Conservation (phyloP, 805 yeast species). For the Teunomyces pallodes region DNA sequence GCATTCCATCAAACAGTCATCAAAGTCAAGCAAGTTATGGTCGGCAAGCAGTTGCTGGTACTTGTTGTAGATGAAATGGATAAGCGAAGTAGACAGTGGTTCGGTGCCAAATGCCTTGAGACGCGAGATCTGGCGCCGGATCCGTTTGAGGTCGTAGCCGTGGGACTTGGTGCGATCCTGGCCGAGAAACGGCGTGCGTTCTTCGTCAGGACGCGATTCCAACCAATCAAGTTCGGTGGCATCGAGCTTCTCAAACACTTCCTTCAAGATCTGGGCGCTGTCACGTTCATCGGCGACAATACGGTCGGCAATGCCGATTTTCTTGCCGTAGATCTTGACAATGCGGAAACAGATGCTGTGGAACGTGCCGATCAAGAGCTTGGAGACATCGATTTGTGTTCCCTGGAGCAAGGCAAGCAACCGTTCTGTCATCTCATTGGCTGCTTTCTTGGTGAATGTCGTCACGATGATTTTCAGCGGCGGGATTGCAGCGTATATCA, state of each 20-base stretch:
- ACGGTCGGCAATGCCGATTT: conserved; percentile 44
- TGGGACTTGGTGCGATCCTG: conserved; percentile 11
- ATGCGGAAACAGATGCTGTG: conserved; percentile 76
- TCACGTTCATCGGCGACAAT: conserved; percentile 69
- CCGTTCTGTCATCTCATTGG: conserved; percentile 76
- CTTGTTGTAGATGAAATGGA: conserved; percentile 39
- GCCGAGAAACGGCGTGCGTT: conserved; percentile 11
- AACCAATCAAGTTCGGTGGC: conserved; percentile 15
- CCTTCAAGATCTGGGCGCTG: conserved; percentile 43
- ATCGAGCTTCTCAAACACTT: conserved; percentile 31
- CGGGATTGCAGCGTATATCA: conserved; percentile 47
- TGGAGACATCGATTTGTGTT: conserved; percentile 35
- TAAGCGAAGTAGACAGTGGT: conserved; percentile 25
- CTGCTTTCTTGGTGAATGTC: conserved; percentile 92
- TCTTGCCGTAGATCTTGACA: conserved; percentile 52
- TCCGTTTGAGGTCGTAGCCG: conserved; percentile 41
- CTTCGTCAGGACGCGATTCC: conserved; percentile 13
- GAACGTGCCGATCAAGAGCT: conserved; percentile 79
- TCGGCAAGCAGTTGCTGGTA: conserved; percentile 51
- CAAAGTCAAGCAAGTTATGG: conserved; percentile 67
- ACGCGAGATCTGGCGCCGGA: conserved; percentile 49
- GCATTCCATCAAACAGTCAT: conserved; percentile 68
- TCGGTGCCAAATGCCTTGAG: conserved; percentile 53
- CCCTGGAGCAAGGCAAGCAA: conserved; percentile 36
- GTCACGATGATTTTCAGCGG: conserved; percentile 76